These are phyloP conservation scores for Xenoacremonium recifei DNA, from an alignment of 2,329 filamentous ascomycete species.

Conservation along the genomic window DNA sequence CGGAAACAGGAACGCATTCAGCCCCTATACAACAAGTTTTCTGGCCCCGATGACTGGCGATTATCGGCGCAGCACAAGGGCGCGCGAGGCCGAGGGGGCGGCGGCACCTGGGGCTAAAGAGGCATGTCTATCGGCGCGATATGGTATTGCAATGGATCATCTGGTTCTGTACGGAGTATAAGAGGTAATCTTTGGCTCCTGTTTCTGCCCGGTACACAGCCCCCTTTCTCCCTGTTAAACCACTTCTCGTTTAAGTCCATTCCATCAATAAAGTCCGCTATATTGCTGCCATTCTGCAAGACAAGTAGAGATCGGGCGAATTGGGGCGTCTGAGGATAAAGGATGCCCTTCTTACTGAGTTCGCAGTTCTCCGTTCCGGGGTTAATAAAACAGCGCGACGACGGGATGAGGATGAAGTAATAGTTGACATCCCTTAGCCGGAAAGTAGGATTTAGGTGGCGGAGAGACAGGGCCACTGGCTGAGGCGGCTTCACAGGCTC, in stretches of 20 bases:
- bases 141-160: too few species aligned
- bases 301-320: constrained; percentile 7
- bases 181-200: too few species aligned
- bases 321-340: constrained; percentile 6
- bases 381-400: constrained; percentile 2
- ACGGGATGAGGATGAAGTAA: constrained; percentile 5
- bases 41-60: constrained; percentile 91
- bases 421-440: constrained; percentile 1
- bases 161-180: too few species aligned
- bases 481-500: constrained; percentile 1
- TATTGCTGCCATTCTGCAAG: constrained; percentile 2
- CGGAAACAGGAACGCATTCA: constrained; percentile 94
- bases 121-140: too few species aligned
- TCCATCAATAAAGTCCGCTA: constrained; percentile 8
- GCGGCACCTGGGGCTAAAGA: constrained; percentile 86
- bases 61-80: constrained; percentile 82
- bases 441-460: constrained; percentile 3
- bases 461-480: neutral
- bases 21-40: constrained; percentile 90
- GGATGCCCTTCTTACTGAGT: constrained; percentile 2
- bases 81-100: constrained; percentile 75
- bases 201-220: too few species aligned
- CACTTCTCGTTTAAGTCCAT: constrained; percentile 8
- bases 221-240: too few species aligned
- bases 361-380: constrained; percentile 3